Evolutionary conservation across 306 rosid genomes (phyloP).

Genomic region (Macrotyloma uniflorum): DNA sequence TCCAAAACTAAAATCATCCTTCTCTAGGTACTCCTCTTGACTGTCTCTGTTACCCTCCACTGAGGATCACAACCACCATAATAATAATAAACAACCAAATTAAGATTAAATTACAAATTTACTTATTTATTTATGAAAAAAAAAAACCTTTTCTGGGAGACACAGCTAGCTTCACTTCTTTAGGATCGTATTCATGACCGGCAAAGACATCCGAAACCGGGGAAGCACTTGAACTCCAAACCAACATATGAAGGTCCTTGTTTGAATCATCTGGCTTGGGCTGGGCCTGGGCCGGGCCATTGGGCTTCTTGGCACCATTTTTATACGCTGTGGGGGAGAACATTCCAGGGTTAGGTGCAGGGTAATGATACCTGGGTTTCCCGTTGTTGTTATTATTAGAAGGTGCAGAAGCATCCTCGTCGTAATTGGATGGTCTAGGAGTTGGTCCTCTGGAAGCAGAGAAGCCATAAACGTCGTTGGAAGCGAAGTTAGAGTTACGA

Average conservation of each 20-base stretch:
- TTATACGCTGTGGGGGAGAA: conserved; percentile 68
- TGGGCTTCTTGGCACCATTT: conserved; percentile 44
- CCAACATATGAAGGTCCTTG: conserved; percentile 84
- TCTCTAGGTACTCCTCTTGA: conserved; percentile 69
- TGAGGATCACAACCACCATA: conserved; percentile 15
- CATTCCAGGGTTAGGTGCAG: conserved; percentile 84
- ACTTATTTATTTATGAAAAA: no score
- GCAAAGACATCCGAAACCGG: conserved; percentile 87
- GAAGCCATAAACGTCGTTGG: conserved; percentile 64
- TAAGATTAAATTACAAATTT: background rate
- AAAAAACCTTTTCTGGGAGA: conserved; percentile 70
- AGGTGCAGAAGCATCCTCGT: conserved; percentile 49
- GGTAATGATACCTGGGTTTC: conserved; percentile 56
- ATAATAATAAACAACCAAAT: background rate
- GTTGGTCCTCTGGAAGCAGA: conserved; percentile 85
- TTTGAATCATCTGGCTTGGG: conserved; percentile 55
- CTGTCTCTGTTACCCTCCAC: conserved; percentile 60
- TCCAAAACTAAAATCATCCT: conserved; percentile 74
- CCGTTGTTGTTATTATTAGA: background rate
- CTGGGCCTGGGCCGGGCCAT: conserved; percentile 15
- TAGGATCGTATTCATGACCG: conserved; percentile 64
- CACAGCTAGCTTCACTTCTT: conserved; percentile 62
- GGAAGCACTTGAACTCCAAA: conserved; percentile 88
- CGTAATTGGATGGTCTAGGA: conserved; percentile 70
- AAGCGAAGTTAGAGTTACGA: conserved; percentile 67